Evolutionary conservation across 129 eudicot genomes (phyloP), one percentile per base, ranked within the genome.

Genomic region (Cynara cardunculus): DNA sequence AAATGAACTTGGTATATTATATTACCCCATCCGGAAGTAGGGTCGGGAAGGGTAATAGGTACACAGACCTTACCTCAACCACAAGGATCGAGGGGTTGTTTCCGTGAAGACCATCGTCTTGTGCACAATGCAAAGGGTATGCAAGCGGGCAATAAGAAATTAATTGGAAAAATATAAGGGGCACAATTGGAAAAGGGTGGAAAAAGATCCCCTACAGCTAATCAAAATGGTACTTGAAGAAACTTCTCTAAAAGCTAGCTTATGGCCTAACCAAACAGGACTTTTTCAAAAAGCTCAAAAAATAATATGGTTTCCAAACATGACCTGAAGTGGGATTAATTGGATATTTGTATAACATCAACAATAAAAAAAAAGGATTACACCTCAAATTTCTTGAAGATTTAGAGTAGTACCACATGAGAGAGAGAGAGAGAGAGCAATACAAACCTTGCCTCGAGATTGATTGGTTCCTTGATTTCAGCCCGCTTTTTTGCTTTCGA

Each of bases 361-460:
- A 14, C 2, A 10, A 3, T 9, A 4, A 41, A 41, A 41, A 41
- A 39, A 12, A 41, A n/a, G n/a, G n/a, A 41, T 41, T 10, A 11
- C 18, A 11, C 53, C 53, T 41, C 53, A 56, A 56, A 56, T 56
- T 56, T n/a, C 65, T 56, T 56, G 10, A 56, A 56, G 11, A 26
- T 72, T 35, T 11, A 22, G 46, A 31, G 13, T 25, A 18, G 27
- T 49, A 5, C 74, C 53, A 81, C 25, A 71, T 3, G 53, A 46
- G 25, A 16, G 25, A 31, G 64, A 19, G 49, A 3, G 71, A 73
- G 70, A 21, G 28, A 31, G 21, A 68, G 10, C 19, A 34, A 41
- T 76, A 77, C 91, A 79, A 83, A 93, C 98, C 97, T 93, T 74
- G 95, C 86, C 46, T 56, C 85, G 13, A 94, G 89, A 80, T 91